Base-by-base conservation (phyloP, 2,329 filamentous ascomycete species). In the Colletotrichum simmondsii region DNA sequence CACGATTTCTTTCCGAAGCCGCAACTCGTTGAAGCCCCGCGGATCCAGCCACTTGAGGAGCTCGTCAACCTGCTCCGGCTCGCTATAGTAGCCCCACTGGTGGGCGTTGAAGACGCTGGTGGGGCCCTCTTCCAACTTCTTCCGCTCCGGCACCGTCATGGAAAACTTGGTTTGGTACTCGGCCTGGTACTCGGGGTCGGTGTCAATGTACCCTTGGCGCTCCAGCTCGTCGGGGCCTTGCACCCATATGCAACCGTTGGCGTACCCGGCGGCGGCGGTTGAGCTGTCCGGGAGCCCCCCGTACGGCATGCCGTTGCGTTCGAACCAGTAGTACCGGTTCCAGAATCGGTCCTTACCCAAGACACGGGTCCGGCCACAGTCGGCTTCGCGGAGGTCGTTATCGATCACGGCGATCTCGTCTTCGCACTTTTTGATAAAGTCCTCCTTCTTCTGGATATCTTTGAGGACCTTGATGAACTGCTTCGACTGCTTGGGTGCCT, bases 321-420 rank as follows among this genome's bases (percentile, higher is more conserved):
- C 97, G 81, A 98, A 98, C 96, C 97, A 99, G 87, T 97, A 98
- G 83, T 98, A 99, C 66, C 96, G 91, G 83, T 99, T 98, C 92
- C 96, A 98, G 87, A 98, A 99, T 57, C 97, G 92, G 83, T 99
- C 97, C 81, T 97, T 96, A 73, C 97, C 97, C 30, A 99, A 87
- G 22, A 96, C 92, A 75, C 94, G 92, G 22, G 95, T 98, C 74
- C 97, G 92, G 46, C 95, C 94, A 78, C 96, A 98, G 82, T 98
- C 94, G 53, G 95, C 95, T 83, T 98, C 96, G 65, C 97, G 93
- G 58, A 99, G 87, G 80, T 98, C 95, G 78, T 97, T 95, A 77
- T 98, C 96, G 64, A 97, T 90, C 37, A 93, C 89, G 4, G 91
- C 91, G 75, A 99, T 97, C 78, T 96, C 92, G 6, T 93, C 92